Percentiles rank a stretch among this genome's conserved stretches.
phyloP scores from a whole-genome alignment of 345 rosid species.

The Combretum micranthum region DNA sequence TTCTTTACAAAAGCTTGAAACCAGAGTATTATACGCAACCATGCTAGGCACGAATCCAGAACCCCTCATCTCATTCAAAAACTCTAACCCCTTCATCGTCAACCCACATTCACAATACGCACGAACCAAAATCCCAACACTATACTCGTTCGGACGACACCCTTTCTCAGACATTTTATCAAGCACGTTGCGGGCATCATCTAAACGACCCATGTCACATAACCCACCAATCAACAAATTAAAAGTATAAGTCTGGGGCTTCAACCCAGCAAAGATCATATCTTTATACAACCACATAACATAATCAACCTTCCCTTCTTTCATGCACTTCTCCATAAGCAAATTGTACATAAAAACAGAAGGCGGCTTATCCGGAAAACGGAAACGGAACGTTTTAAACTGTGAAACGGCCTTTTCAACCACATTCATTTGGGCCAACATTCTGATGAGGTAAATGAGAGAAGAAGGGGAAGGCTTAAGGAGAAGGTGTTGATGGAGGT shows the following conservation, averaged over 20 bases:
- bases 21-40: constrained; percentile 73
- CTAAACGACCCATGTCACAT: constrained; percentile 60
- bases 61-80: constrained; percentile 46
- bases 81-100: constrained; percentile 43
- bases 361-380: constrained; percentile 43
- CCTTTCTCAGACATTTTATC: constrained; percentile 83
- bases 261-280: constrained; percentile 48
- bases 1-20: constrained; percentile 73
- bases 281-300: constrained; percentile 77
- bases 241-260: constrained; percentile 74
- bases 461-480: constrained; percentile 20
- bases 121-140: constrained; percentile 72
- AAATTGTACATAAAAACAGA: constrained; percentile 51
- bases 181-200: constrained; percentile 64
- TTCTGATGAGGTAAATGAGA: constrained; percentile 29
- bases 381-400: constrained; percentile 43
- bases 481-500: constrained; percentile 50
- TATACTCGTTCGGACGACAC: constrained; percentile 74
- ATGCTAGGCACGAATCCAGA: constrained; percentile 47
- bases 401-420: constrained; percentile 45
- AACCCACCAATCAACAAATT: constrained; percentile 61
- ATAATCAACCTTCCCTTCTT: constrained; percentile 32
- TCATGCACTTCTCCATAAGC: constrained; percentile 44
- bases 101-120: constrained; percentile 77
- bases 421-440: constrained; percentile 48